These are phyloP conservation scores for Hypholoma sublateritium DNA, from an alignment of 768 basidiomycete species.

Conservation along the genomic window DNA sequence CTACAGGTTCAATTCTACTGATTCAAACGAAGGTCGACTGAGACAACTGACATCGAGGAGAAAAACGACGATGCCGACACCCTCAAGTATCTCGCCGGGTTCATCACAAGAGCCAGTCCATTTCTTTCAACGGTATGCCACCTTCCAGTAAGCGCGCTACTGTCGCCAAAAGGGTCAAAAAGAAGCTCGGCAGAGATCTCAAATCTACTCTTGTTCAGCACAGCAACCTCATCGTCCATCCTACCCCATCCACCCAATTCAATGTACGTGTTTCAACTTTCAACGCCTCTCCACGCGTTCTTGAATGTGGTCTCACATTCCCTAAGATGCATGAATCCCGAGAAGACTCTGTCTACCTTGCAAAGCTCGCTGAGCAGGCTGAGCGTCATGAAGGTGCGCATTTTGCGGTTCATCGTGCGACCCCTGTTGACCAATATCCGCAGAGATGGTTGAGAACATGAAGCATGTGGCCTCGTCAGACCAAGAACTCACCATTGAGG, in stretches of 20 bases:
- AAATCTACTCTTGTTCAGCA: constrained; percentile 25
- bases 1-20: too few species aligned
- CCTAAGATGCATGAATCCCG: constrained; percentile 81
- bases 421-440: constrained; percentile 9
- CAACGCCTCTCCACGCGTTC: constrained; percentile 35
- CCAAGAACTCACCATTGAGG: constrained; percentile 97
- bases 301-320: constrained; percentile 35
- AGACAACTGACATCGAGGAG: too few species aligned
- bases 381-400: constrained; percentile 94
- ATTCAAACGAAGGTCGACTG: too few species aligned
- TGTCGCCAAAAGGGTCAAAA: too few species aligned
- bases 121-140: too few species aligned
- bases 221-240: constrained; percentile 8
- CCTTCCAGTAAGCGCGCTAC: too few species aligned
- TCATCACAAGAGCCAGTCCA: too few species aligned
- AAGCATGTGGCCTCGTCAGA: constrained; percentile 97
- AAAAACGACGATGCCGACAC: too few species aligned
- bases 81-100: too few species aligned
- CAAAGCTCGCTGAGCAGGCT: constrained; percentile 99
- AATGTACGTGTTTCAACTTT: constrained; percentile 46
- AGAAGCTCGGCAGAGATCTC: too few species aligned
- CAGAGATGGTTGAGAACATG: constrained; percentile 99
- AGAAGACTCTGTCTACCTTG: constrained; percentile 98
- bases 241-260: constrained; percentile 23
- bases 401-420: constrained; percentile 9